These are phyloP conservation scores for Alternaria longipes DNA, from an alignment of 2,329 filamentous ascomycete genomes.

Conservation along the genomic window DNA sequence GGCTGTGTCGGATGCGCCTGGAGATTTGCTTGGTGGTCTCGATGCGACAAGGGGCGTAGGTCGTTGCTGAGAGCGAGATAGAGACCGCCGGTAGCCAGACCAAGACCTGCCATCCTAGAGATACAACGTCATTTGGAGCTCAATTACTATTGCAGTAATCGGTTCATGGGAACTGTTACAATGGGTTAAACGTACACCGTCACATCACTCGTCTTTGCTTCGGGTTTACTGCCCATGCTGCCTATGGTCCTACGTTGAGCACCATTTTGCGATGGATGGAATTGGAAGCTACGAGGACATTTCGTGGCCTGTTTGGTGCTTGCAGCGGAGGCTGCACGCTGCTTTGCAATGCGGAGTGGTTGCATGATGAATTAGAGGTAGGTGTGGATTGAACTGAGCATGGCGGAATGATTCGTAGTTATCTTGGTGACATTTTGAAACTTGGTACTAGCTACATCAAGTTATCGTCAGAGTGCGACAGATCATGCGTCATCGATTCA, in stretches of 20 bases:
- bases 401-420: not conserved
- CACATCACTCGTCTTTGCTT: slow-evolving; percentile 49
- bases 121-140: not conserved
- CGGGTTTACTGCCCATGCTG: slow-evolving; percentile 39
- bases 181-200: slow-evolving; percentile 47
- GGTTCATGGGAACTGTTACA: not conserved
- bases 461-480: slow-evolving; percentile 8
- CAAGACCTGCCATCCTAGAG: slow-evolving; percentile 2
- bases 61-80: slow-evolving; percentile 4
- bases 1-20: not conserved
- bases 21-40: not conserved
- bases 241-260: slow-evolving; percentile 52
- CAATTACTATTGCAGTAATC: not conserved
- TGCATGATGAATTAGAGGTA: slow-evolving; percentile 5
- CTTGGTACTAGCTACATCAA: slow-evolving; percentile 2
- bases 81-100: not conserved
- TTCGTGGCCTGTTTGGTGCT: not conserved
- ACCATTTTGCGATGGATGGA: slow-evolving; percentile 45
- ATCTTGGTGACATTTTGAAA: not conserved
- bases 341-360: slow-evolving; percentile 2
- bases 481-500: slow-evolving; percentile 4
- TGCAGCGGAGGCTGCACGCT: not conserved
- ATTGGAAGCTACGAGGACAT: slow-evolving; percentile 9
- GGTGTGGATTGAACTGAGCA: not conserved
- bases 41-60: not conserved